phyloP scores from a whole-genome alignment of 2,329 filamentous ascomycete genomes.

The Tolypocladium pustulatum region DNA sequence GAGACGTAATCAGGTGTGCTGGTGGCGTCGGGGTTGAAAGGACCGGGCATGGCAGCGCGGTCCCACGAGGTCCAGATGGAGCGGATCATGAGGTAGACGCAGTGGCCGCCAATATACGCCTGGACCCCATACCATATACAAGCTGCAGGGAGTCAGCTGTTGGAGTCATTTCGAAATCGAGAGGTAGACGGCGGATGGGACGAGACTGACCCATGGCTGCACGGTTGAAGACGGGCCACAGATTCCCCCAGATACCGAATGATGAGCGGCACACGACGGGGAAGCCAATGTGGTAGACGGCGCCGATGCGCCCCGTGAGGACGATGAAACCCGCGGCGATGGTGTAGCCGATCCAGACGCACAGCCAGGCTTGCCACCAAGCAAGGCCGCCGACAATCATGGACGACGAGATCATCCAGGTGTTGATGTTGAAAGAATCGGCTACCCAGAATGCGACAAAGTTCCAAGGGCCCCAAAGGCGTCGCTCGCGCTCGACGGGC shows the following conservation, averaged over 20 bases:
- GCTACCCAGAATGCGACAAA: conserved; percentile 84
- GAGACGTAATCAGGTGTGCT: conserved; percentile 66
- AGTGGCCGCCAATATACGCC: conserved; percentile 73
- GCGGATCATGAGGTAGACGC: conserved; percentile 81
- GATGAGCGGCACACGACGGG: conserved; percentile 68
- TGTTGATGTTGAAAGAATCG: conserved; percentile 82
- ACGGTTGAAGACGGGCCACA: conserved; percentile 85
- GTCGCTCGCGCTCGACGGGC: conserved; percentile 65
- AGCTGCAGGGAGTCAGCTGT: conserved; percentile 27
- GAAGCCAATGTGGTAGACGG: conserved; percentile 81
- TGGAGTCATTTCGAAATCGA: not conserved
- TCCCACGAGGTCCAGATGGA: conserved; percentile 68
- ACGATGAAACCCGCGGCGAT: conserved; percentile 68
- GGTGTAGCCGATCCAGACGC: conserved; percentile 77
- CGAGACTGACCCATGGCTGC: conserved; percentile 53
- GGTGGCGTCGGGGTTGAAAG: conserved; percentile 54
- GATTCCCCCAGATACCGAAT: conserved; percentile 80
- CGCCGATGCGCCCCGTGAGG: conserved; percentile 72
- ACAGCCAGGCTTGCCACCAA: conserved; percentile 90
- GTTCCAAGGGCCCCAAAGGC: conserved; percentile 80
- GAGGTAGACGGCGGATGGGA: too few relatives aligned
- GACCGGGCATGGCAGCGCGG: conserved; percentile 51
- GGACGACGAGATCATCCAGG: conserved; percentile 85
- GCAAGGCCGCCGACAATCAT: conserved; percentile 70
- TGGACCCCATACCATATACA: conserved; percentile 86